These are phyloP conservation scores for bread wheat (Triticum aestivum) DNA, from an alignment of 176 grass and related monocot genomes.

Conservation along the genomic window DNA sequence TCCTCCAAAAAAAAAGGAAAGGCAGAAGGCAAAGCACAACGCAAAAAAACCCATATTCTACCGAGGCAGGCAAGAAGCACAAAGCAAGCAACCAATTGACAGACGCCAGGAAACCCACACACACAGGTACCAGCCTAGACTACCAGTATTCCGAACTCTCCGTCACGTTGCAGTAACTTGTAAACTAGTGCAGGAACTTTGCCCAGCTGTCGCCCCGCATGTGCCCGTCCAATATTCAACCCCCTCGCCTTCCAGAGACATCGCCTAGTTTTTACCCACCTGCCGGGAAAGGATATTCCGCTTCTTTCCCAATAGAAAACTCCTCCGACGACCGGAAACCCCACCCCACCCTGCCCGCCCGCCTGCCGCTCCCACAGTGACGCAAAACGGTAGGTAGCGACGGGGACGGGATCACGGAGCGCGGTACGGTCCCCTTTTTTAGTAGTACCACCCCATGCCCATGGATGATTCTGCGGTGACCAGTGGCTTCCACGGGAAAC, in stretches of 20 bases:
- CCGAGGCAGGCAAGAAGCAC: not conserved
- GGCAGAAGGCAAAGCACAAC: too few species aligned
- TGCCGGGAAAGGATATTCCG: not conserved
- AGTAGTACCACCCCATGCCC: too few species aligned
- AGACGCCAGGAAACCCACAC: not conserved
- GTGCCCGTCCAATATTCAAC: not conserved
- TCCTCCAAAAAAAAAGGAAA: too few species aligned
- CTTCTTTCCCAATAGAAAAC: not conserved
- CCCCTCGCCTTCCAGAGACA: not conserved
- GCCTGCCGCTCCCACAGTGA: not conserved
- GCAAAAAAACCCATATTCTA: not conserved
- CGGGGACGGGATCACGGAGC: conserved; percentile 2
- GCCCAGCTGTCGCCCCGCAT: not conserved
- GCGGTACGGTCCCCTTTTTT: not conserved
- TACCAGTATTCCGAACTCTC: too few species aligned
- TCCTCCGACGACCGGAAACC: not conserved
- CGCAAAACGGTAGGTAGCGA: conserved; percentile 31
- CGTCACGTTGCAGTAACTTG: conserved; percentile 4
- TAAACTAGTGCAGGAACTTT: not conserved
- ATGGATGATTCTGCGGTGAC: not conserved
- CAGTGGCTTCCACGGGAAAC: not conserved
- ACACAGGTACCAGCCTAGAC: too few species aligned
- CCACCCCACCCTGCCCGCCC: not conserved
- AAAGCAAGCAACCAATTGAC: not conserved
- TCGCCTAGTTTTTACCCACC: conserved; percentile 10